phyloP scores from a whole-genome alignment of 306 rosid genomes.

The Rubus idaeus region DNA sequence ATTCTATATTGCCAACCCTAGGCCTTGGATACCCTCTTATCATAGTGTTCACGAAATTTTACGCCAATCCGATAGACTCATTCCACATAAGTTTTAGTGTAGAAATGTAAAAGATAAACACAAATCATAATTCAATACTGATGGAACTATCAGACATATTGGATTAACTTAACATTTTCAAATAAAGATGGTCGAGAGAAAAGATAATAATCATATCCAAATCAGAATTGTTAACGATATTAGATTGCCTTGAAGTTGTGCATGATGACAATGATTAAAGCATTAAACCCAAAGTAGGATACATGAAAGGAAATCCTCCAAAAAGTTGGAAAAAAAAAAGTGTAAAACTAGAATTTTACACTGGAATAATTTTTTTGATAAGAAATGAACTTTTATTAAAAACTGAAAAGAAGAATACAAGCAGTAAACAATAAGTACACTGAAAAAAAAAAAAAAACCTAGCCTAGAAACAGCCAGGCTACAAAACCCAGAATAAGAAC shows the following conservation, averaged over 20 bases:
- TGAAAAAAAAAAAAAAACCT: too few species aligned
- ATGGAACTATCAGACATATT: neutral
- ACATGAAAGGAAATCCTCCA: neutral
- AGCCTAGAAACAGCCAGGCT: too few species aligned
- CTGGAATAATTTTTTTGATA: too few species aligned
- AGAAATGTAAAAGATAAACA: neutral
- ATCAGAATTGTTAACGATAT: neutral
- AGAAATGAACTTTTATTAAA: too few species aligned
- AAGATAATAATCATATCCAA: neutral
- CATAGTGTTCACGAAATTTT: neutral
- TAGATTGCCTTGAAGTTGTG: neutral
- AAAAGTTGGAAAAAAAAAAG: too few species aligned
- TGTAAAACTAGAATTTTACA: too few species aligned
- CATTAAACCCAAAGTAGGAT: neutral
- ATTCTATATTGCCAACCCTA: neutral
- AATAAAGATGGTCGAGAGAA: neutral
- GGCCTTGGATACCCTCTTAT: neutral
- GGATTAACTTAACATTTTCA: neutral
- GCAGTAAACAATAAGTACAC: too few species aligned
- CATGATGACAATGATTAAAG: neutral
- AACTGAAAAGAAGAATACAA: too few species aligned
- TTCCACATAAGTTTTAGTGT: neutral
- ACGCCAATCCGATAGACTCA: neutral
- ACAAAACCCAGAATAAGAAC: too few species aligned
- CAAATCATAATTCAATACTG: neutral